Percentiles rank a stretch among this genome's conserved stretches.
These are phyloP conservation scores for Excoecaria agallocha DNA, from an alignment of 345 rosid genomes.

Conservation along the genomic window DNA sequence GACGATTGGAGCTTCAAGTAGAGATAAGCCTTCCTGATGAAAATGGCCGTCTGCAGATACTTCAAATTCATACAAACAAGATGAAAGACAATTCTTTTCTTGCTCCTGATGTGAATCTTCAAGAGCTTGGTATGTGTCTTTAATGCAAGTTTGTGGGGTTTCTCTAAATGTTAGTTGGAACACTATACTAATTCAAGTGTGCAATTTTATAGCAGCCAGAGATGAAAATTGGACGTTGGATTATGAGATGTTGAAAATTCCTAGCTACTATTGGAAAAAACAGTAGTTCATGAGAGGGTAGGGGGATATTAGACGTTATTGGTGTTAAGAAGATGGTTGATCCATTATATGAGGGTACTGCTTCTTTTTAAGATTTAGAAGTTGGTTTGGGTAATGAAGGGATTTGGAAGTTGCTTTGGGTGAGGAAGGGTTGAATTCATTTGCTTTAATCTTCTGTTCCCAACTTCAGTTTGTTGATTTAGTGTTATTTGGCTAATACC, in stretches of 20 bases:
- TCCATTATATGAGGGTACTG: too few relatives aligned
- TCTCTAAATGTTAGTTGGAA: background rate
- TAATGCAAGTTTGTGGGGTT: constrained; percentile 13
- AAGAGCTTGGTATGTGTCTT: constrained; percentile 71
- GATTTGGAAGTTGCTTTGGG: too few relatives aligned
- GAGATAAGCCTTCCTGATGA: constrained; percentile 99
- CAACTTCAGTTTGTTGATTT: too few relatives aligned
- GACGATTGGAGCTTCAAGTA: constrained; percentile 96
- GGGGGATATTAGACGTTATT: too few relatives aligned
- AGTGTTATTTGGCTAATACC: too few relatives aligned
- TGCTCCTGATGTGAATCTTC: constrained; percentile 77
- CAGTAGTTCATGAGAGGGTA: background rate
- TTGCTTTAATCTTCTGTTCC: background rate
- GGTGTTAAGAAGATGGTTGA: too few relatives aligned
- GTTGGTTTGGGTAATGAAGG: too few relatives aligned
- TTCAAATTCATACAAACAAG: constrained; percentile 95
- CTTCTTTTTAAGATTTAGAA: too few relatives aligned
- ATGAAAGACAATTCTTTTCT: constrained; percentile 98
- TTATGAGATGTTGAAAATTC: background rate
- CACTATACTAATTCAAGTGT: background rate
- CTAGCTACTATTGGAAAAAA: background rate
- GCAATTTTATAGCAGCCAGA: background rate
- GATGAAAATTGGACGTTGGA: background rate
- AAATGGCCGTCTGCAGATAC: constrained; percentile 92
- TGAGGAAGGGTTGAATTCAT: background rate